Conservation (phyloP, 2,329 filamentous ascomycete genomes). For the Aspergillus udagawae region DNA sequence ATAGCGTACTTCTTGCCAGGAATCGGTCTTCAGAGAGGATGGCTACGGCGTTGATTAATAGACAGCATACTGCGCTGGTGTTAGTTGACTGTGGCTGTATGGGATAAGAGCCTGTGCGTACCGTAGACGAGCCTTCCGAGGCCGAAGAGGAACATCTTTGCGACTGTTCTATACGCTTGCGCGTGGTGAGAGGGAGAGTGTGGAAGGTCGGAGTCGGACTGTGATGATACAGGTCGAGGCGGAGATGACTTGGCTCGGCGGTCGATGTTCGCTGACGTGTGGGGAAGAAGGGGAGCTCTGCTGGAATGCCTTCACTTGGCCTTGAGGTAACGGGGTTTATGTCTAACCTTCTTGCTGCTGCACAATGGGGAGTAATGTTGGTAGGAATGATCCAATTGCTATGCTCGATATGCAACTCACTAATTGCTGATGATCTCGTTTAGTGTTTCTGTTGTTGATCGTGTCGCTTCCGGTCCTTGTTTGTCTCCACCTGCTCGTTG, state of each 20-base stretch:
- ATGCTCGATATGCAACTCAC: neutral
- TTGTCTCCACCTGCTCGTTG: constrained; percentile 64
- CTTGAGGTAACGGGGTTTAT: neutral
- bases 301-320: neutral
- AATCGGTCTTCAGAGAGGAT: constrained; percentile 94
- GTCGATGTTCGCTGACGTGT: neutral
- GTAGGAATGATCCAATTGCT: constrained; percentile 3
- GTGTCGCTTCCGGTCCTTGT: constrained; percentile 61
- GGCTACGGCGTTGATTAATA: constrained; percentile 89
- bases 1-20: constrained; percentile 65
- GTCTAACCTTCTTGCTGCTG: neutral
- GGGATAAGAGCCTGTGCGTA: constrained; percentile 30
- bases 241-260: constrained; percentile 10
- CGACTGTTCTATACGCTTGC: constrained; percentile 4
- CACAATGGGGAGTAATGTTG: constrained; percentile 23
- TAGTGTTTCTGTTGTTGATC: constrained; percentile 23
- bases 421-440: neutral
- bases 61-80: constrained; percentile 61
- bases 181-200: neutral
- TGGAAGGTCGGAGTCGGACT: neutral
- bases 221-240: constrained; percentile 8
- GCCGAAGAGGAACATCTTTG: constrained; percentile 66
- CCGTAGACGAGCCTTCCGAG: constrained; percentile 71
- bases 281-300: neutral
- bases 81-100: constrained; percentile 1